Conservation (phyloP, 257 asterid species). For the Plectranthus barbatus region DNA sequence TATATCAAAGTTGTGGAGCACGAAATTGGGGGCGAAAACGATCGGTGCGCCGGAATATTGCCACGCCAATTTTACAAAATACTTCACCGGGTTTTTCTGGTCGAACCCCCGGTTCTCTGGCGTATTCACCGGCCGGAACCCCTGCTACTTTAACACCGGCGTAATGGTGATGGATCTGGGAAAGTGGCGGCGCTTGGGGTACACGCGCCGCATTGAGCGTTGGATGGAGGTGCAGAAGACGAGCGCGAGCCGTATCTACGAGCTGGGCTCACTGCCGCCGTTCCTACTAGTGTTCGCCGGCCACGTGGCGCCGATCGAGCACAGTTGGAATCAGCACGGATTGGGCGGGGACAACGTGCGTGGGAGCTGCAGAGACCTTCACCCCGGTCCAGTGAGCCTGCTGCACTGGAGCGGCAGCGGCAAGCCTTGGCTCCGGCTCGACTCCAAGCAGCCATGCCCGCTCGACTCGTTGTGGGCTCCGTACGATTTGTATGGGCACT, state of each 20-base stretch:
- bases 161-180: slow-evolving; percentile 95
- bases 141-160: slow-evolving; percentile 89
- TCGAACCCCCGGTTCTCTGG: slow-evolving; percentile 34
- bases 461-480: slow-evolving; percentile 51
- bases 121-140: slow-evolving; percentile 43
- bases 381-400: slow-evolving; percentile 53
- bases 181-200: slow-evolving; percentile 73
- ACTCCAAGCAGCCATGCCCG: slow-evolving; percentile 43
- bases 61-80: slow-evolving; percentile 82
- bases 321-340: slow-evolving; percentile 64
- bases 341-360: slow-evolving; percentile 56
- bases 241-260: slow-evolving; percentile 51
- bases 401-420: slow-evolving; percentile 75
- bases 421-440: slow-evolving; percentile 63
- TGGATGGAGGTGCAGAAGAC: slow-evolving; percentile 96
- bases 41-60: slow-evolving; percentile 96
- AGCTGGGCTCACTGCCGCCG: slow-evolving; percentile 68
- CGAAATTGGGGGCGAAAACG: slow-evolving; percentile 46
- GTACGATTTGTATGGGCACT: slow-evolving; percentile 35
- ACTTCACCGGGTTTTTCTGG: slow-evolving; percentile 75
- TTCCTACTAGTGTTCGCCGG: slow-evolving; percentile 55
- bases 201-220: slow-evolving; percentile 67
- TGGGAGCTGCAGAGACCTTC: slow-evolving; percentile 52
- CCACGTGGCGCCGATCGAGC: slow-evolving; percentile 43
- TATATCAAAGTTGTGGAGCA: slow-evolving; percentile 63